Base-by-base conservation (phyloP, 306 rosid genomes). In the Morella rubra region DNA sequence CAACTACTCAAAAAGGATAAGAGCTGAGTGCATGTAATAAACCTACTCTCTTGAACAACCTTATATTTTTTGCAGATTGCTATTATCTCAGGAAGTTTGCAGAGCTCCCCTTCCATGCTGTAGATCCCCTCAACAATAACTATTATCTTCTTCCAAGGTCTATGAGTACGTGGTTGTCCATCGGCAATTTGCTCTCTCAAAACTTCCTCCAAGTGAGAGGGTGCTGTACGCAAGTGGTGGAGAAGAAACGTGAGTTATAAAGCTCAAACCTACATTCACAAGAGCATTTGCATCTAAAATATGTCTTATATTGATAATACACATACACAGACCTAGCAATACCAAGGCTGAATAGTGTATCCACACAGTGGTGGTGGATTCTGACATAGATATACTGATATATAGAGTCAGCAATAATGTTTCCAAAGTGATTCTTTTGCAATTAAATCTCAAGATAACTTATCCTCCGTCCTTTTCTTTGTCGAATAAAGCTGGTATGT, bases 91-190 rank as follows among this genome's bases (percentile, higher is more conserved):
- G 98, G 90, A 85, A 93, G 98, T 79, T 93, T 88, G 82, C 96
- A 89, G 65, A 91, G 91, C 98, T 93, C 97, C 79, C 98, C 98
- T 82, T 93, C 98, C 98, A 93, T 93, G 67, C 93, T 91, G 80
- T 93, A 91, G 74, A 93, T 93, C 69, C 98, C 97, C 84, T 89
- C 98, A 71, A 93, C 98, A 72, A 93, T 78, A 53, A 91, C 96
- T 69, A 89, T 80, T 54, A 93, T 89, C 87, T 93, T 93, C 83
- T 89, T 93, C 97, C 98, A 93, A 15, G 96, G 98, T 78, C 98
- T 87, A 73, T 87, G 97, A 14, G 97, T 89, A 84, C 97, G 83
- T 42, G 97, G 98, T 69, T 91, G 97, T 80, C 98, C 97, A 4
- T 91, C 98, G 2, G 97, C 98, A 77, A 91, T 88, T 67, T 93